A percentile compares a stretch with the other conserved stretches of the same genome.
These are phyloP conservation scores for Annulohypoxylon maeteangense DNA, from an alignment of 495 filamentous ascomycete genomes.

Conservation along the genomic window DNA sequence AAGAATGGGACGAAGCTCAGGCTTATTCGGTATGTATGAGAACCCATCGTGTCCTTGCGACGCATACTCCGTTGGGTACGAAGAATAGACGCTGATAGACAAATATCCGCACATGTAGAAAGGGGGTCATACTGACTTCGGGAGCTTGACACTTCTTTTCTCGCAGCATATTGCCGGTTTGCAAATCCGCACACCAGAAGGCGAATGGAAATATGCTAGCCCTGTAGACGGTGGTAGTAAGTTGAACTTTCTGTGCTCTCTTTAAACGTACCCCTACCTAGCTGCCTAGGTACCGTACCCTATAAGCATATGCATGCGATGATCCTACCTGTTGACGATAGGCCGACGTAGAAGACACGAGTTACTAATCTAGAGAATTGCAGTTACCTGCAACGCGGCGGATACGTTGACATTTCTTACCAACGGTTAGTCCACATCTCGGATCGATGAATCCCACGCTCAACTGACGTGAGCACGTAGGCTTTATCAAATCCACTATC, in stretches of 20 bases:
- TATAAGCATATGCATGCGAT: background rate
- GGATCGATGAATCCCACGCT: no score
- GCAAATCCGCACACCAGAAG: slow-evolving; percentile 58
- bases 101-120: background rate
- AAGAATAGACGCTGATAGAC: background rate
- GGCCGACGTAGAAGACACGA: background rate
- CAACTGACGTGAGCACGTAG: slow-evolving; percentile 25
- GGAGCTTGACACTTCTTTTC: slow-evolving; percentile 63
- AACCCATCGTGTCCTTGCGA: background rate
- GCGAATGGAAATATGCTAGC: slow-evolving; percentile 60
- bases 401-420: slow-evolving; percentile 61
- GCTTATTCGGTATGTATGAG: slow-evolving; percentile 23
- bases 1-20: slow-evolving; percentile 38
- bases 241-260: background rate
- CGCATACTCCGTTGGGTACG: no score
- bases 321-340: background rate
- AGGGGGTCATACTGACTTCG: slow-evolving; percentile 62
- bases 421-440: slow-evolving; percentile 32
- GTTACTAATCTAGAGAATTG: background rate
- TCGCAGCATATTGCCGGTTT: slow-evolving; percentile 61
- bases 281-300: background rate
- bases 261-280: no score
- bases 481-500: slow-evolving; percentile 62
- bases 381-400: slow-evolving; percentile 62
- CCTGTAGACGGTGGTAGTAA: slow-evolving; percentile 57